Conservation (phyloP, 495 filamentous ascomycete genomes). For the Xylaria venustula region DNA sequence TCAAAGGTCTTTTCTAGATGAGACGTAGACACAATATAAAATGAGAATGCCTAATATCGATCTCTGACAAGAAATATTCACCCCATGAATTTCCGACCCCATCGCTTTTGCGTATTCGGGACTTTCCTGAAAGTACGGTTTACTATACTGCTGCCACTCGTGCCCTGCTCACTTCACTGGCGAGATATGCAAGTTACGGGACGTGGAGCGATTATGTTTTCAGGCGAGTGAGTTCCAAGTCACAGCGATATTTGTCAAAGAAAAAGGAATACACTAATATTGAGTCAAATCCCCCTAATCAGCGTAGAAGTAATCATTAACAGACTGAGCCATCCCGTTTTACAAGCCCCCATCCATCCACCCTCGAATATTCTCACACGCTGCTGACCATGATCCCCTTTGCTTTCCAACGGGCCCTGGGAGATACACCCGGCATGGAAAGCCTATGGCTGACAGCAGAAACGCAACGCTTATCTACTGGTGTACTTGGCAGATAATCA, state of each 20-base stretch:
- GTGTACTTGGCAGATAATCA: not conserved
- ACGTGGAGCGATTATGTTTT: too few relatives aligned
- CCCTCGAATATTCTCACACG: not conserved
- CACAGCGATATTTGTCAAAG: not conserved
- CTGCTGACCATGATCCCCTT: not conserved
- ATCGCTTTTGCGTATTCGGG: too few relatives aligned
- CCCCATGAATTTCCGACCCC: not conserved
- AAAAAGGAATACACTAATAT: constrained; percentile 6
- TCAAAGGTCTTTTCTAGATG: constrained; percentile 29
- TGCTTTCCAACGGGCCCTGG: not conserved
- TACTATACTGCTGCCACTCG: too few relatives aligned
- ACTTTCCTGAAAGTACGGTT: too few relatives aligned
- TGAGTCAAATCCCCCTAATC: not conserved
- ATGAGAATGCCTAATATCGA: not conserved
- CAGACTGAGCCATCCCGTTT: constrained; percentile 6
- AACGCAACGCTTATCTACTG: not conserved
- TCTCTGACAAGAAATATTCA: not conserved
- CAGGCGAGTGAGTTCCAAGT: too few relatives aligned
- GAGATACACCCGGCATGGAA: not conserved
- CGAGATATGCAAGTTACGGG: too few relatives aligned
- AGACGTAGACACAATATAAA: too few relatives aligned
- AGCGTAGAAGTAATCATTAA: not conserved
- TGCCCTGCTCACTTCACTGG: too few relatives aligned
- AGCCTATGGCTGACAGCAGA: not conserved
- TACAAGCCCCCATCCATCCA: not conserved